phyloP scores from a whole-genome alignment of 257 asterid genomes.

The Echium plantagineum region DNA sequence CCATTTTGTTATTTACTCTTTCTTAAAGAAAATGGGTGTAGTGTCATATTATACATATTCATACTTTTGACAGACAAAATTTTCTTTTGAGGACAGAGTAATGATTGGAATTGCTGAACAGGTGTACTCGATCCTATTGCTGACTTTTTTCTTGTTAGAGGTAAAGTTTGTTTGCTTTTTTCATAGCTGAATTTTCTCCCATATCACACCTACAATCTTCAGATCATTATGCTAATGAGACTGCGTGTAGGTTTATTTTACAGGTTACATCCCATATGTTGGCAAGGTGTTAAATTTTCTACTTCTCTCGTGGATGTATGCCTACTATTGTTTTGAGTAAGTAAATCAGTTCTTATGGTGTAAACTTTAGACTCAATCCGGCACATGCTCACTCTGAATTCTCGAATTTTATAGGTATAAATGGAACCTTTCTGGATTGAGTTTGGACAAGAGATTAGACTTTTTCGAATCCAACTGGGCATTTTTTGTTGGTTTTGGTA shows the following conservation, averaged over 20 bases:
- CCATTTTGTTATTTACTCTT: constrained; percentile 1
- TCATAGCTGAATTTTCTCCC: constrained; percentile 11
- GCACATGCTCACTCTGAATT: constrained; percentile 7
- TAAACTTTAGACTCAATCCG: constrained; percentile 4
- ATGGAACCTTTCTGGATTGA: constrained; percentile 88
- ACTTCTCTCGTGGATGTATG: constrained; percentile 95
- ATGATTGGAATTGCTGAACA: constrained; percentile 85
- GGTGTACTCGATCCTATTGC: constrained; percentile 68
- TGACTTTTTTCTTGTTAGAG: constrained; percentile 88
- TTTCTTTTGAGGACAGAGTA: constrained; percentile 30
- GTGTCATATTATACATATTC: constrained; percentile 10
- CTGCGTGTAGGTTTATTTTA: constrained; percentile 51
- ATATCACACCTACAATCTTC: neutral
- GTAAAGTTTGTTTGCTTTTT: constrained; percentile 25
- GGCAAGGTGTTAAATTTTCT: constrained; percentile 70
- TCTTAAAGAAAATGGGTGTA: neutral
- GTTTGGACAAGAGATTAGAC: constrained; percentile 90
- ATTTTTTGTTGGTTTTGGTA: constrained; percentile 95
- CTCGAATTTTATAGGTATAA: constrained; percentile 52
- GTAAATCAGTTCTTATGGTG: constrained; percentile 22
- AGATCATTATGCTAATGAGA: constrained; percentile 5
- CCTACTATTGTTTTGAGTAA: constrained; percentile 98
- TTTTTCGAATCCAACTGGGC: constrained; percentile 98
- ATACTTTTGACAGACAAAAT: constrained; percentile 1
- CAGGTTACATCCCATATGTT: constrained; percentile 62